Base-by-base conservation (phyloP, 1,284 basidiomycete genomes). In the Binderoboletus segoi region DNA sequence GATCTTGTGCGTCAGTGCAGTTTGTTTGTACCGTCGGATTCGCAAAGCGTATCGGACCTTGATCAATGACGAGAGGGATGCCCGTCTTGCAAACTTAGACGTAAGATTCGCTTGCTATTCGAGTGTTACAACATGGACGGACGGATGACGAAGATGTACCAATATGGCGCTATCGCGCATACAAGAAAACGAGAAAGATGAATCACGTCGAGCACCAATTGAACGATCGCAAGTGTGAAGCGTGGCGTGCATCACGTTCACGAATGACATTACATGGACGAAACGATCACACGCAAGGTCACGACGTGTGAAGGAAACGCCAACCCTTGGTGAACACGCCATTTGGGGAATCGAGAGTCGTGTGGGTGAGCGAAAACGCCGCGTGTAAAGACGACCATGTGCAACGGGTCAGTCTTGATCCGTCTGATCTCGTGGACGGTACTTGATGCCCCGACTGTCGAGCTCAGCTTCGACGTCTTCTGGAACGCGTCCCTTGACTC, bases 401-500 rank as follows among this genome's bases (percentile, higher is more conserved):
- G 54, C 28, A 48, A 24, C 28, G 43, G 38, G 30, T 71, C 56
- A 89, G 65, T 89, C 88, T 66, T 83, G 81, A 62, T 89, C 88
- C 8, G 82, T 85, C 67, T 88, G 87, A 68, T 93, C 91, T 66
- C 91, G 75, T 12, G 88, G 85, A 20, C 90, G 82, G 67, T 93
- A 93, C 63, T 86, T 88, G 71, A 93, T 89, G n/a, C 86, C 85
- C 57, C 88, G 81, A 54, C 76, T 80, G 53, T 88, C 83, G 16
- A 93, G 78, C 63, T 91, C 89, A 32, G 85, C 84, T 65, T 94
- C 90, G 3, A 95, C 88, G 56, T 94, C 92, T 57, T 91, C 88
- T 1, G 93, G 93, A 61, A 95, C 82, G 30, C 91, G 85, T 6
- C 94, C 93, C 57, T 87, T 91, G 38, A 96, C 93, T 41, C 91